Percentiles rank a stretch among this genome's conserved stretches.
Conservation (phyloP, 2,329 filamentous ascomycete species). For the Venturia effusa region DNA sequence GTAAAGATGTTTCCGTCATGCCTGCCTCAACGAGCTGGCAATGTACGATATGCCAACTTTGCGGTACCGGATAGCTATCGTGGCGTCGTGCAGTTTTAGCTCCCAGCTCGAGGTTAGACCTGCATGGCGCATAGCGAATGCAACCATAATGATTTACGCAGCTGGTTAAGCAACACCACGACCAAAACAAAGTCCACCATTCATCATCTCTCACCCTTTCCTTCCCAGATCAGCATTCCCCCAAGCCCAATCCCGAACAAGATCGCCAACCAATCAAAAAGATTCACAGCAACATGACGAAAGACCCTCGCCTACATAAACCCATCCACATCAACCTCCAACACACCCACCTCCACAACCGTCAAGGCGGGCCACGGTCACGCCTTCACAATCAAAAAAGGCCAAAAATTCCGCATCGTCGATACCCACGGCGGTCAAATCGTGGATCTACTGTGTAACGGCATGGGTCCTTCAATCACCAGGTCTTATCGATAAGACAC, state of each 20-base stretch:
- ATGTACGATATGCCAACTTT: background rate
- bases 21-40: background rate
- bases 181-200: background rate
- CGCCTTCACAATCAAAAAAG: constrained; percentile 25
- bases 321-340: background rate
- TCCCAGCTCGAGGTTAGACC: background rate
- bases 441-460: constrained; percentile 30
- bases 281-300: background rate
- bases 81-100: background rate
- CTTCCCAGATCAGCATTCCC: background rate
- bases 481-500: constrained; percentile 6
- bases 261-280: background rate
- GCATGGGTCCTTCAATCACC: constrained; percentile 21
- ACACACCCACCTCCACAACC: background rate
- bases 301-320: background rate
- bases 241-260: background rate
- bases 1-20: background rate
- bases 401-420: constrained; percentile 27
- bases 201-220: background rate
- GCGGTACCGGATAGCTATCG: constrained; percentile 4
- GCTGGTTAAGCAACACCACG: background rate
- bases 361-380: constrained; percentile 12
- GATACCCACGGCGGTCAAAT: constrained; percentile 30
- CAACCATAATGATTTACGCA: background rate
- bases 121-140: background rate